Evolutionary conservation across 768 basidiomycete genomes (phyloP), one percentile per base, ranked within the genome.

Genomic region (Boletus sp.): DNA sequence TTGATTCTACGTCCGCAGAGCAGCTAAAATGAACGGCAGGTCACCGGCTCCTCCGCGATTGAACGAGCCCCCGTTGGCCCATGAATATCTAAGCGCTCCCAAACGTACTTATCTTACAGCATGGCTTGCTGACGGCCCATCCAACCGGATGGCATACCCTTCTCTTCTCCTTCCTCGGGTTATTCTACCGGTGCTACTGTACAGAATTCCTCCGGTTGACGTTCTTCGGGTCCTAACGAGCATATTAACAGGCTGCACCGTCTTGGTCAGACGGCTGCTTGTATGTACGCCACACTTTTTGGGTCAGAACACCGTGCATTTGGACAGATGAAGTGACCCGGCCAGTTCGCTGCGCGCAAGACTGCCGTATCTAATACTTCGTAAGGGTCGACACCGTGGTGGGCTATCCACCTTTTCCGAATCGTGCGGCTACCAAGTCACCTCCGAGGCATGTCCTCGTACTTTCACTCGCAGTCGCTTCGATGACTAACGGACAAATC

Each of bases 211-310:
- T 47, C 30, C 29, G 47, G 45, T 28, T 8, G 41, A 49, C 47
- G 36, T 44, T 46, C 50, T 39, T 59, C 35, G 47, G 47, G 14
- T 41, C 47, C 55, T 24, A 35, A 10, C 17, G 32, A 15, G 33
- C 18, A 41, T 47, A 7, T 28, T 24, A 40, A 37, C 35, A 11
- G 7, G 20, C 7, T 7, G 7, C 32, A 18, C 29, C 9, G 9
- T 18, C 50, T 53, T 28, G 45, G 36, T 40, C 20, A 18, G 47
- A 48, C n/a, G 46, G 24, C 17, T 18, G 5, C 33, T 30, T 9
- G n/a, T 28, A 15, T 50, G 58, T 64, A 48, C 51, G 56, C 51
- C 52, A 48, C 52, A 28, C 24, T n/a, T 17, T 7, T 49, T 50
- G 29, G 30, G 35, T 7, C 29, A 24, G 36, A 56, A 18, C 10